A percentile compares a stretch with the other conserved stretches of the same genome.
Conservation (phyloP, 331 rosid genomes). For the Cucumis variabilis region DNA sequence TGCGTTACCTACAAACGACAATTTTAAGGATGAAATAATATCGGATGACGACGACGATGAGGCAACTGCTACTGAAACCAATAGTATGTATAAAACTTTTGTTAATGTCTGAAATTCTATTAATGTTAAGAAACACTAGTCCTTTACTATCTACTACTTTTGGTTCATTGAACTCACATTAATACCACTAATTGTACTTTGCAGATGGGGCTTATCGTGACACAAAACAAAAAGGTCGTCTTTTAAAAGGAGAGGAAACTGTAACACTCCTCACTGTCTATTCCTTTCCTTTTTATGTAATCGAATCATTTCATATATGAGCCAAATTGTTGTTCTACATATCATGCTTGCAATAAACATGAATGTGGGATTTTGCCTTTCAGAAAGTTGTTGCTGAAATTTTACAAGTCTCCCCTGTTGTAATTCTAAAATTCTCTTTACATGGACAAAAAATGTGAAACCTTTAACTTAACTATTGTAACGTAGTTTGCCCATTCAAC, state of each 20-base stretch:
- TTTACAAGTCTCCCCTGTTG: neutral
- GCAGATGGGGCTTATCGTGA: conserved; percentile 31
- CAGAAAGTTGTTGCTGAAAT: neutral
- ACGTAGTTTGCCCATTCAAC: neutral
- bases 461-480: neutral
- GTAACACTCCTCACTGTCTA: conserved; percentile 47
- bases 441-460: neutral
- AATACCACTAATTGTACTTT: neutral
- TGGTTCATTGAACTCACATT: neutral
- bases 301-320: neutral
- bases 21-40: conserved; percentile 71
- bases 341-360: neutral
- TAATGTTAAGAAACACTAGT: neutral
- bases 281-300: neutral
- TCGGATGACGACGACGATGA: conserved; percentile 50
- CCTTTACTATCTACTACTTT: neutral
- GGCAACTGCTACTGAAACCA: conserved; percentile 35
- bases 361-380: neutral
- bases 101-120: neutral
- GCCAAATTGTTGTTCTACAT: neutral
- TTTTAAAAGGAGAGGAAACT: conserved; percentile 55
- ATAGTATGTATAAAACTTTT: conserved; percentile 42
- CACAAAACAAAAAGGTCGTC: conserved; percentile 37
- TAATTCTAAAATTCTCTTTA: neutral
- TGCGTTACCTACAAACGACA: conserved; percentile 67